Base-by-base conservation (phyloP, 2,329 filamentous ascomycete genomes). In the Mycocentrospora acerina region DNA sequence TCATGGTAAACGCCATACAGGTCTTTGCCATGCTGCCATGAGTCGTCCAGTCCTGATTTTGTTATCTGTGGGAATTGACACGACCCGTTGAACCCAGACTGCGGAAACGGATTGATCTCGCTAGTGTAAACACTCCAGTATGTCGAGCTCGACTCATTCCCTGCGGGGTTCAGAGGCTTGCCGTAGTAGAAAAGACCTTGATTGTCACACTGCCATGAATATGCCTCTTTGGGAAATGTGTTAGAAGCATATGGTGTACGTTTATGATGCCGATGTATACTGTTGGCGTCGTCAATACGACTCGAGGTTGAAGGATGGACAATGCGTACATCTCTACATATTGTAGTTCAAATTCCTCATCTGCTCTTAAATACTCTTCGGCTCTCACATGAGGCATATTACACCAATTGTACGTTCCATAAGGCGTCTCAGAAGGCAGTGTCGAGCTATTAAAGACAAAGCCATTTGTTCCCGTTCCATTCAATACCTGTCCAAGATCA, bases 21-120 rank as follows among this genome's bases (percentile, higher is more conserved):
- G 59, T 93, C 87, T n/a, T 71, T 74, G 8, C 88, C 88, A 63
- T 93, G 88, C 47, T 83, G 77, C 72, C 79, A 85, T 11, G 84
- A 85, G 66, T 93, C 88, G 32, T 83, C 79, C 1, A 93, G 73
- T 0, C 88, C 88, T 13, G 70, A 76, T 1, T 77, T 69, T 0
- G 86, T 90, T 55, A 93, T 86, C 63, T 93, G 88, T 0, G 88
- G 88, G 60, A 91, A 93, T 52, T 86, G 82, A 53, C 88, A 93
- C 10, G 79, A 82, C 2, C 86, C 86, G 27, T 81, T 76, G 72
- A 86, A 90, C 3, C 86, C 86, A 1, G 74, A 59, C 0, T 81
- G 77, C 3, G 73, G 60, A 55, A 88, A 85, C 0, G 86, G 85
- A 58, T 90, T 91, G 13, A 77, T 70, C 0, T 76, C 55, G 3